A percentile compares a stretch with the other conserved stretches of the same genome.
phyloP scores from a whole-genome alignment of 176 grass and related monocot genomes.

The Oryza glaberrima region DNA sequence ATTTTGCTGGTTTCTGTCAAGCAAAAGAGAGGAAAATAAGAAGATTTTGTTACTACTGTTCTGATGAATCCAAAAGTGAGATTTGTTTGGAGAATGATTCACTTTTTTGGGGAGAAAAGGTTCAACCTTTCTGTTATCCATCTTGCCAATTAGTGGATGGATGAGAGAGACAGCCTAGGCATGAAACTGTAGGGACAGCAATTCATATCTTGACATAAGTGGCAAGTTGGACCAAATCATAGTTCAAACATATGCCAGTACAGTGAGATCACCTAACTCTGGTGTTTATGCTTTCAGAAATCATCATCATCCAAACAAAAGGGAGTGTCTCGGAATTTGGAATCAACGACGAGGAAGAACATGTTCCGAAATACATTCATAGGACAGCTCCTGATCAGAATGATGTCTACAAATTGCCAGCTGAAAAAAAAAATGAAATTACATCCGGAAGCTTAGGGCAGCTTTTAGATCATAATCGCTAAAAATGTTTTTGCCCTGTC shows the following conservation, averaged over 20 bases:
- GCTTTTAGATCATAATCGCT: background rate
- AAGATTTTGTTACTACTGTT: background rate
- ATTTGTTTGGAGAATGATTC: background rate
- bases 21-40: background rate
- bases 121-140: background rate
- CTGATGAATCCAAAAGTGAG: background rate
- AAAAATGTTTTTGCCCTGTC: background rate
- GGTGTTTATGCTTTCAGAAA: background rate
- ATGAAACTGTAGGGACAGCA: background rate
- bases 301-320: background rate
- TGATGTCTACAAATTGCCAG: background rate
- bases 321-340: background rate
- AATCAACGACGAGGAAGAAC: background rate
- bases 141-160: background rate
- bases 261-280: background rate
- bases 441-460: conserved; percentile 22
- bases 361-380: background rate
- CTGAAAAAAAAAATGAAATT: background rate
- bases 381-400: background rate
- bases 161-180: background rate
- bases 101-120: background rate
- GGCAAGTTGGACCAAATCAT: background rate
- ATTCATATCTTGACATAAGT: background rate
- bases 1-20: conserved; percentile 22
- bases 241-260: background rate